Base-by-base conservation (phyloP, 2,329 filamentous ascomycete species). In the Fusarium fracticaudum region DNA sequence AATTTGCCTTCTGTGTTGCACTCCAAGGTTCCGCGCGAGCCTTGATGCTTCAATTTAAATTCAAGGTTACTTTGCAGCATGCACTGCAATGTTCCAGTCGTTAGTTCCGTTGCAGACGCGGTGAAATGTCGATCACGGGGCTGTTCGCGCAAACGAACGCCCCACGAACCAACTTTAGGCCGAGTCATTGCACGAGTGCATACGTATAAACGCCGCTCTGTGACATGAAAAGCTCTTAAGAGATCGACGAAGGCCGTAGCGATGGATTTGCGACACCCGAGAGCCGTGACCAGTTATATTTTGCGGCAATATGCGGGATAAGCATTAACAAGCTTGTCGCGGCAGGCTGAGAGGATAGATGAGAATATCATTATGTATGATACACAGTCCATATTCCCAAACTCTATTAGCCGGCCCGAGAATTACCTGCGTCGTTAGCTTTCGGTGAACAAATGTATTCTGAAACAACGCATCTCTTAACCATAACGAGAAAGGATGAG, bases 221-320 rank as follows among this genome's bases (percentile, higher is more conserved):
- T 65, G 65, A 69, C 65, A 54, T 60, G 45, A 47, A 66, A 63
- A 74, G 75, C 77, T 76, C 61, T 73, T 69, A 73, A 73, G 61
- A 38, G 76, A 77, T 78, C 75, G 72, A 76, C 76, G 66, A 54
- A 69, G 47, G 55, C 38, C 53, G 68, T 60, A 55, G 48, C 45
- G 64, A 64, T 64, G 60, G 65, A 54, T 51, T 69, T 55, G 51
- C 51, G 64, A 71, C 63, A 71, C 47, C 68, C 67, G 69, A 68
- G 53, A 76, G 76, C 76, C 69, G 69, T 78, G 76, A 61, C 73
- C 76, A 75, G 62, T 50, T 58, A 48, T 33, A 31, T 61, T 68
- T 57, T 60, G 61, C 57, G 67, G 59, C 71, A 45, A 69, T 62
- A 63, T 43, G 35, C 65, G 51, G 35, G n/a, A 41, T 15, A 64